These are phyloP conservation scores for Chytriomyces sp. DNA, from an alignment of 192 early-diverging fungal genomes.

Conservation along the genomic window DNA sequence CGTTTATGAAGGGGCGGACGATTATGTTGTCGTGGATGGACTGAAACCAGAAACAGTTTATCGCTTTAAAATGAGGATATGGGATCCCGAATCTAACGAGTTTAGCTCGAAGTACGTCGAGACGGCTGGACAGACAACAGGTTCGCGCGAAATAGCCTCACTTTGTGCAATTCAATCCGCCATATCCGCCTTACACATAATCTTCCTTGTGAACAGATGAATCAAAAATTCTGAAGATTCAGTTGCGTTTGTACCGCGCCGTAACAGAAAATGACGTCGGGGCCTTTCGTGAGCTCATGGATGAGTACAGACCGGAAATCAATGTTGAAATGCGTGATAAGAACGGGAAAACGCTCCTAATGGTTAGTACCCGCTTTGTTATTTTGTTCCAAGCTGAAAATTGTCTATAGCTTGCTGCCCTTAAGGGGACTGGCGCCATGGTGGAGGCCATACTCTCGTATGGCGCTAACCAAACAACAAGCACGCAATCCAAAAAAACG, in stretches of 20 bases:
- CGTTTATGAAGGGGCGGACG: conserved; percentile 47
- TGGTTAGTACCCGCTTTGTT: conserved; percentile 28
- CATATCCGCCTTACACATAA: not conserved
- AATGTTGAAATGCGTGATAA: conserved; percentile 50
- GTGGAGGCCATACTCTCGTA: conserved; percentile 35
- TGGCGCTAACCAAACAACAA: conserved; percentile 38
- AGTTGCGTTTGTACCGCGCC: conserved; percentile 41
- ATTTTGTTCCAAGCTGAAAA: no score
- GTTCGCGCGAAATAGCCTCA: conserved; percentile 13
- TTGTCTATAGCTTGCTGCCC: conserved; percentile 47
- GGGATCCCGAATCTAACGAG: conserved; percentile 17
- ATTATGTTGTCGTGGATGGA: conserved; percentile 36
- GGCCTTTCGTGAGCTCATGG: conserved; percentile 33
- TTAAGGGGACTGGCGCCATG: conserved; percentile 37
- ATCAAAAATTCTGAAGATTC: conserved; percentile 36
- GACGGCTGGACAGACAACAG: conserved; percentile 35
- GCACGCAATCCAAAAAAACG: conserved; percentile 49
- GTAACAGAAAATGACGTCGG: conserved; percentile 38
- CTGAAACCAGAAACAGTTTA: conserved; percentile 52
- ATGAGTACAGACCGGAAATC: conserved; percentile 39
- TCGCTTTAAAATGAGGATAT: conserved; percentile 42
- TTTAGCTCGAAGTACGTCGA: conserved; percentile 43
- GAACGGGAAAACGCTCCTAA: conserved; percentile 49
- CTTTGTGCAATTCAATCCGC: not conserved
- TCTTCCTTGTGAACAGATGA: conserved; percentile 51